These are phyloP conservation scores for Rhynchosporium agropyri DNA, from an alignment of 2,329 filamentous ascomycete species.

Conservation along the genomic window DNA sequence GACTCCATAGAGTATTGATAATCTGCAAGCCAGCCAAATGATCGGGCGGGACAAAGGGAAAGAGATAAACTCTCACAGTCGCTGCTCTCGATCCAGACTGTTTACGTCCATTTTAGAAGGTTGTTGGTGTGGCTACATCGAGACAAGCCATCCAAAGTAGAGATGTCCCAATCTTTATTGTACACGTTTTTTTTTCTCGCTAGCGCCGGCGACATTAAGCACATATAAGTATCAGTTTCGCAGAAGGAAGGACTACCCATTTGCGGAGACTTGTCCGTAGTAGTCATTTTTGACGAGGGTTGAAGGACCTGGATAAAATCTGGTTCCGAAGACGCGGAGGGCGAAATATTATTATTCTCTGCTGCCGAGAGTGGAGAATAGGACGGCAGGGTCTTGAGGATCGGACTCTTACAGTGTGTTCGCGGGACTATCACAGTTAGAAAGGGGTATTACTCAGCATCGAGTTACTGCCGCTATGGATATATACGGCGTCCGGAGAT, in stretches of 20 bases:
- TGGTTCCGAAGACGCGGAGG: slow-evolving; percentile 58
- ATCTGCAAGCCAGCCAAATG: too few relatives aligned
- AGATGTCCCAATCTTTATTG: slow-evolving; percentile 55
- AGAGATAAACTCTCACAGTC: too few relatives aligned
- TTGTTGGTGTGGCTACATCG: slow-evolving; percentile 4
- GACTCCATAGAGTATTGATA: too few relatives aligned
- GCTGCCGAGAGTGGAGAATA: slow-evolving; percentile 49
- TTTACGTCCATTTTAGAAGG: neutral
- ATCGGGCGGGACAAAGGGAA: too few relatives aligned
- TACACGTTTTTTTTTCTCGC: slow-evolving; percentile 52
- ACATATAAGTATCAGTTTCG: slow-evolving; percentile 52
- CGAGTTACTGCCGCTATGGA: too few relatives aligned
- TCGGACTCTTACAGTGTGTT: slow-evolving; percentile 53
- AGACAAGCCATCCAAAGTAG: slow-evolving; percentile 37
- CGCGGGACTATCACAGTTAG: too few relatives aligned
- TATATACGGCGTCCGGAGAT: too few relatives aligned
- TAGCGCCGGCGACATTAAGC: slow-evolving; percentile 45
- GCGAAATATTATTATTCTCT: slow-evolving; percentile 58
- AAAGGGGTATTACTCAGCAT: too few relatives aligned
- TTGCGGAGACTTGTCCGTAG: slow-evolving; percentile 59
- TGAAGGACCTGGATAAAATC: slow-evolving; percentile 50
- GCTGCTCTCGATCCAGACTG: too few relatives aligned
- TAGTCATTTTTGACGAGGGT: slow-evolving; percentile 55
- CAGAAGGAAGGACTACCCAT: slow-evolving; percentile 53
- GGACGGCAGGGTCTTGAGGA: slow-evolving; percentile 53